phyloP scores from a whole-genome alignment of 106 monocot species.

The Platanthera guangdongensis region DNA sequence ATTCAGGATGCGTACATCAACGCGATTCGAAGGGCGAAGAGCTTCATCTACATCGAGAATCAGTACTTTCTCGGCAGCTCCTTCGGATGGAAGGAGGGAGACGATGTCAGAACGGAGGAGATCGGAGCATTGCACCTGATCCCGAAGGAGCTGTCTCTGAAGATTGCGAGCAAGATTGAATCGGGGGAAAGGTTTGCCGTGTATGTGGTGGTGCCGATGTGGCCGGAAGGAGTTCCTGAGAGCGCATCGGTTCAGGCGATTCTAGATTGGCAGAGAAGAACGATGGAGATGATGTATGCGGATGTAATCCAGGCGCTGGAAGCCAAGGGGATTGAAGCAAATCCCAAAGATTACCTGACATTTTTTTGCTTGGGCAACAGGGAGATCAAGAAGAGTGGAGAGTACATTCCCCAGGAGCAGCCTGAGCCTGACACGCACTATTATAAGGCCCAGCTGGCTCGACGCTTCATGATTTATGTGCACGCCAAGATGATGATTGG shows the following conservation, averaged over 20 bases:
- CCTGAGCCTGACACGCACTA: constrained; percentile 38
- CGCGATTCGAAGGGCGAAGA: constrained; percentile 31
- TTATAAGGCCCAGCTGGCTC: constrained; percentile 28
- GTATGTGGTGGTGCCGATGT: constrained; percentile 53
- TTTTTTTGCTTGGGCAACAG: constrained; percentile 53
- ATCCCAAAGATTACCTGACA: constrained; percentile 39
- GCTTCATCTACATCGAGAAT: constrained; percentile 35
- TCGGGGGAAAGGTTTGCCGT: constrained; percentile 40
- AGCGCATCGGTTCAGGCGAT: constrained; percentile 44
- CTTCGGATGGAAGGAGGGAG: constrained; percentile 21
- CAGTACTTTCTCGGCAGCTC: constrained; percentile 27
- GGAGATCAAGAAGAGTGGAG: constrained; percentile 29
- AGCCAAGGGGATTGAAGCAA: constrained; percentile 27
- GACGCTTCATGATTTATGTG: constrained; percentile 54
- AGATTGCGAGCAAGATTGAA: constrained; percentile 48
- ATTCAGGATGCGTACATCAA: constrained; percentile 37
- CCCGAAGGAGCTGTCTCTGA: constrained; percentile 39
- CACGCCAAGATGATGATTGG: constrained; percentile 62
- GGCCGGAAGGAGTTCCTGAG: constrained; percentile 39
- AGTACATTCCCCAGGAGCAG: constrained; percentile 28
- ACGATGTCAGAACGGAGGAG: constrained; percentile 25
- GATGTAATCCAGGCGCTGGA: constrained; percentile 29
- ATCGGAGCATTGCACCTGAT: constrained; percentile 30
- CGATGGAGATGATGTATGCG: constrained; percentile 61
- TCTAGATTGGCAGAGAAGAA: constrained; percentile 42